Conservation (phyloP, 495 filamentous ascomycete species). For the Platismatia glauca region DNA sequence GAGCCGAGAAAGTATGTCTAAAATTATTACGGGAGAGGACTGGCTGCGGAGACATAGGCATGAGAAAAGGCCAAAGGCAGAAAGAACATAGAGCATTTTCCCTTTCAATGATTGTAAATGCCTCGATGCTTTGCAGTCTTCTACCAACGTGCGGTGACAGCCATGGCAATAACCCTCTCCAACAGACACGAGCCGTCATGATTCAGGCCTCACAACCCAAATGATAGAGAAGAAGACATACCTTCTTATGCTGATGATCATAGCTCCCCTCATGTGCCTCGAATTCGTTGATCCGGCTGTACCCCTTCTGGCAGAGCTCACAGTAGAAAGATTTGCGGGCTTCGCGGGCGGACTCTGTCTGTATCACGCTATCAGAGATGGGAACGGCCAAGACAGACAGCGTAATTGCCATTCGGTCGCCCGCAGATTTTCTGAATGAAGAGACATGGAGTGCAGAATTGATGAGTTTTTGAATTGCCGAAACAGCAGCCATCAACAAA, state of each 20-base stretch:
- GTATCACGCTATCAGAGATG: constrained; percentile 11
- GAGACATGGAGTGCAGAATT: not conserved
- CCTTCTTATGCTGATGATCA: constrained; percentile 53
- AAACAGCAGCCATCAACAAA: not conserved
- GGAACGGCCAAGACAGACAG: not conserved
- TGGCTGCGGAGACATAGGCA: not conserved
- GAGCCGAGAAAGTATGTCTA: not conserved
- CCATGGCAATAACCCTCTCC: not conserved
- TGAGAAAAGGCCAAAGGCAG: not conserved
- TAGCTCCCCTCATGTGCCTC: constrained; percentile 55
- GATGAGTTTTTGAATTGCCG: not conserved
- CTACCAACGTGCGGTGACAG: not conserved
- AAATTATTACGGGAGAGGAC: not conserved
- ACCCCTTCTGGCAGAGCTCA: constrained; percentile 52
- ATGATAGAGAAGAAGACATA: constrained; percentile 1
- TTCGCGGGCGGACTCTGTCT: constrained; percentile 80
- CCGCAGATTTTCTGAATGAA: not conserved
- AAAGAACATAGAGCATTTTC: not conserved
- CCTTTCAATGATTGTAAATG: not conserved
- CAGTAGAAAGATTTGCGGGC: constrained; percentile 86
- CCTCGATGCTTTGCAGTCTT: not conserved
- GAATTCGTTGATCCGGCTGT: constrained; percentile 52
- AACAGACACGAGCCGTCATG: not conserved
- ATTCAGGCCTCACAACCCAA: not conserved
- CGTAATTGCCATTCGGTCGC: no score